phyloP scores from a whole-genome alignment of 352 stramenopile species.

The Phytophthora parvispora region DNA sequence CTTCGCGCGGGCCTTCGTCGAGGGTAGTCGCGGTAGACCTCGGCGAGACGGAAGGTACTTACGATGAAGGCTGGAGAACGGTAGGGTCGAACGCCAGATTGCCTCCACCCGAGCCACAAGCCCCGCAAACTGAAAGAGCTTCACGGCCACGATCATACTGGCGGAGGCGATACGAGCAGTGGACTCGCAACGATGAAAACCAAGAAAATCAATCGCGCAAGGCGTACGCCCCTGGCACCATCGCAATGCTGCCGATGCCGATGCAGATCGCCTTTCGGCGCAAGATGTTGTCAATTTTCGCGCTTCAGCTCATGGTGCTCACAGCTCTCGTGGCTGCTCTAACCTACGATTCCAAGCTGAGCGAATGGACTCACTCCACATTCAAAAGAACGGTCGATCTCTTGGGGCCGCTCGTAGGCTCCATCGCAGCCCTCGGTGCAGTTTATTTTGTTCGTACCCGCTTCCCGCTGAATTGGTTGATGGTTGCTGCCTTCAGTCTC shows the following conservation, averaged over 20 bases:
- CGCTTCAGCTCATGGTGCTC: slow-evolving; percentile 50
- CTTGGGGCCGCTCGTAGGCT: slow-evolving; percentile 34
- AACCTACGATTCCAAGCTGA: slow-evolving; percentile 40
- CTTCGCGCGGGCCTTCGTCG: slow-evolving; percentile 20
- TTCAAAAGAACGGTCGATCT: slow-evolving; percentile 34
- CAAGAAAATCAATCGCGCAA: slow-evolving; percentile 22
- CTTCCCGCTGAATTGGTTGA: slow-evolving; percentile 59
- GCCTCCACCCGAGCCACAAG: neutral
- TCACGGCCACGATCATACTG: slow-evolving; percentile 28
- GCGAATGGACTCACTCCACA: slow-evolving; percentile 22
- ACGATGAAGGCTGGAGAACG: slow-evolving; percentile 16
- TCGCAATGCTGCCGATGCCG: slow-evolving; percentile 41
- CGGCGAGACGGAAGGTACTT: slow-evolving; percentile 27
- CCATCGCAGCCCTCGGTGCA: slow-evolving; percentile 35
- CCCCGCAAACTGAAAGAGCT: slow-evolving; percentile 6
- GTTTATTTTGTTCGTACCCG: slow-evolving; percentile 54
- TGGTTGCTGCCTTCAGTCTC: slow-evolving; percentile 53
- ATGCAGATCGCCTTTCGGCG: slow-evolving; percentile 58
- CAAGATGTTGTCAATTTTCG: slow-evolving; percentile 60
- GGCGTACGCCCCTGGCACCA: slow-evolving; percentile 36
- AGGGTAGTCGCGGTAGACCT: slow-evolving; percentile 35
- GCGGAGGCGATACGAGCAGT: slow-evolving; percentile 35
- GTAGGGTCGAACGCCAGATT: neutral
- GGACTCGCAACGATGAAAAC: slow-evolving; percentile 19
- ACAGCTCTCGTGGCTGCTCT: slow-evolving; percentile 39